These are phyloP conservation scores for Byssothecium circinans DNA, from an alignment of 2,329 filamentous ascomycete genomes.

Conservation along the genomic window DNA sequence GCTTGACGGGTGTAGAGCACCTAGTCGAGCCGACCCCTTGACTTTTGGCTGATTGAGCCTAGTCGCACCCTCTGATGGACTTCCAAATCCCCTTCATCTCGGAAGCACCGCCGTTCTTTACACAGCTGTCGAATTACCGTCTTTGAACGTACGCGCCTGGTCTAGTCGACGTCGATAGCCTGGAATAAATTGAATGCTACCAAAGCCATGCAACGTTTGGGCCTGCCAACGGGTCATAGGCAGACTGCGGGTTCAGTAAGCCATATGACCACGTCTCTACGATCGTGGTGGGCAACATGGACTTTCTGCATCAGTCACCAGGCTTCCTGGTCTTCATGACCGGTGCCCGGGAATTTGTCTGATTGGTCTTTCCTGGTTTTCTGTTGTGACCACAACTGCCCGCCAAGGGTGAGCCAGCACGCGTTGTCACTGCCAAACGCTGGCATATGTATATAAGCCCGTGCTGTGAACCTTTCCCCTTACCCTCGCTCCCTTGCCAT, in stretches of 20 bases:
- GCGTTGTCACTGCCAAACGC: background rate
- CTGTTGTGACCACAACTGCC: background rate
- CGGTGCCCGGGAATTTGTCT: background rate
- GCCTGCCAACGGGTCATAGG: background rate
- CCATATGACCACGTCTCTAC: conserved; percentile 2
- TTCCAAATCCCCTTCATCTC: conserved; percentile 1
- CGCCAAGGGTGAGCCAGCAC: background rate
- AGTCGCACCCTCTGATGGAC: conserved; percentile 14
- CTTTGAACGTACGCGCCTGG: background rate
- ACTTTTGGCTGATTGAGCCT: conserved; percentile 29
- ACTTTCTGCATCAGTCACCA: background rate
- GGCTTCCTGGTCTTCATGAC: background rate
- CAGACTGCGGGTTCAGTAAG: conserved; percentile 1
- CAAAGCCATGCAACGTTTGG: conserved; percentile 3
- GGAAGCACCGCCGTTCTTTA: background rate
- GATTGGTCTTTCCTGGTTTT: background rate
- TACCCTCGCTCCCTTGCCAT: background rate
- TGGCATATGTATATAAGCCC: background rate
- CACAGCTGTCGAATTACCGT: background rate
- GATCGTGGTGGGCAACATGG: background rate
- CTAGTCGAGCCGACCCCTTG: conserved; percentile 34
- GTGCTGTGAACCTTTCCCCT: background rate
- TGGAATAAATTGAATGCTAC: background rate
- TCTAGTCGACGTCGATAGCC: background rate
- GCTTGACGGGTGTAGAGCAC: conserved; percentile 24